These are phyloP conservation scores for Blastosporella zonata DNA, from an alignment of 1,284 basidiomycete genomes.

Conservation along the genomic window DNA sequence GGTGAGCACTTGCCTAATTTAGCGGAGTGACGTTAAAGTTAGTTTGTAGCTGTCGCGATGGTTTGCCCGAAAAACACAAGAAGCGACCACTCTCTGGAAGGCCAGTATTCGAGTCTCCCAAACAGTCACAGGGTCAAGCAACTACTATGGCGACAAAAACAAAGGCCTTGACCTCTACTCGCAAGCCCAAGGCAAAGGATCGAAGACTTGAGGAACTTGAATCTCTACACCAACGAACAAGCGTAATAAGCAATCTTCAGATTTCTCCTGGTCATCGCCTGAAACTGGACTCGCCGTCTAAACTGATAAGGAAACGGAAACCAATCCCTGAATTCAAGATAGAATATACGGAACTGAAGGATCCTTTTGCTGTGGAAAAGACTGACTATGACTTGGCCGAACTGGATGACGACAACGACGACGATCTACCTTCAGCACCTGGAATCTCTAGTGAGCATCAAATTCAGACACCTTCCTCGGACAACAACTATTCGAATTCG, in stretches of 20 bases:
- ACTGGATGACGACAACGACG: constrained; percentile 35
- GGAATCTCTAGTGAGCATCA: constrained; percentile 11
- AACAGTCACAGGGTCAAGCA: constrained; percentile 1
- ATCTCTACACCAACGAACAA: constrained; percentile 41
- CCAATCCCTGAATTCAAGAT: constrained; percentile 47
- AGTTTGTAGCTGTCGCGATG: constrained; percentile 63
- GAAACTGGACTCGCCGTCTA: constrained; percentile 37
- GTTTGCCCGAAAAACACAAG: constrained; percentile 51
- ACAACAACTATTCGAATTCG: constrained; percentile 18
- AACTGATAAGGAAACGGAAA: constrained; percentile 31
- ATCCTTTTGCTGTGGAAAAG: constrained; percentile 19
- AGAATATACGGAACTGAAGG: constrained; percentile 46
- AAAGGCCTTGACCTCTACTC: constrained; percentile 16
- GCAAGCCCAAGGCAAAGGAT: constrained; percentile 24
- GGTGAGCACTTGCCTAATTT: constrained; percentile 41
- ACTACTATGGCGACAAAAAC: constrained; percentile 6
- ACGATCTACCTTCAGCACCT: constrained; percentile 31
- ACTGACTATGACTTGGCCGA: constrained; percentile 24
- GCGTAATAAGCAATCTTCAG: constrained; percentile 39
- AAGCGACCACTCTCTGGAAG: constrained; percentile 23
- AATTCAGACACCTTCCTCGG: constrained; percentile 7
- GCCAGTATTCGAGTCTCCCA: constrained; percentile 10
- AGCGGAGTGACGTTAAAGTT: constrained; percentile 9
- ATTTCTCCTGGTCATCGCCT: constrained; percentile 42
- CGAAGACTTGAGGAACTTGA: constrained; percentile 41